These are phyloP conservation scores for Thelonectria blattea DNA, from an alignment of 2,329 filamentous ascomycete genomes.

Conservation along the genomic window DNA sequence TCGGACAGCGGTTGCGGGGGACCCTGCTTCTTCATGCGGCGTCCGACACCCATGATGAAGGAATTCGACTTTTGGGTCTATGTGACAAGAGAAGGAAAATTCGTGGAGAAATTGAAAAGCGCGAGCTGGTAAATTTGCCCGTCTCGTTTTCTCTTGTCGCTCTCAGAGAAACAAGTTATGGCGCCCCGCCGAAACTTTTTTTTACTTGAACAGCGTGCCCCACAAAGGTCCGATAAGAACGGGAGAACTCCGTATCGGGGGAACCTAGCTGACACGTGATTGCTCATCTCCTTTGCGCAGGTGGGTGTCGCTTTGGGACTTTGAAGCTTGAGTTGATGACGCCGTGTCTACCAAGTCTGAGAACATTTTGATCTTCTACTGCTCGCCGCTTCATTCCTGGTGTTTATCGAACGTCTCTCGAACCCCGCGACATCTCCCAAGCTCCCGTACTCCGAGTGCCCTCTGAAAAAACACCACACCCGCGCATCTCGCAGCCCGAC, in stretches of 20 bases:
- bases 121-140: slow-evolving; percentile 24
- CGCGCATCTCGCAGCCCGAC: slow-evolving; percentile 14
- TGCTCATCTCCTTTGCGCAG: background rate
- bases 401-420: background rate
- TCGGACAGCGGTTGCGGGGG: slow-evolving; percentile 83
- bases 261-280: slow-evolving; percentile 34
- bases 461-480: background rate
- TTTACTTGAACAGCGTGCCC: slow-evolving; percentile 36
- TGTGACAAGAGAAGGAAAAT: background rate
- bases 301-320: slow-evolving; percentile 8
- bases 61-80: slow-evolving; percentile 20
- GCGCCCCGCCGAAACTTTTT: slow-evolving; percentile 51
- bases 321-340: slow-evolving; percentile 31
- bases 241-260: slow-evolving; percentile 43
- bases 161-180: slow-evolving; percentile 32
- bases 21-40: slow-evolving; percentile 96
- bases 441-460: background rate
- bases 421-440: background rate
- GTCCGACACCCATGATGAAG: slow-evolving; percentile 80
- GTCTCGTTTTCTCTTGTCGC: slow-evolving; percentile 24
- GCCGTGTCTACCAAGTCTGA: slow-evolving; percentile 1
- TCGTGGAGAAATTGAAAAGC: background rate
- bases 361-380: slow-evolving; percentile 2
- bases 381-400: background rate
- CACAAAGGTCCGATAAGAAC: slow-evolving; percentile 42